A percentile compares a stretch with the other conserved stretches of the same genome.
Conservation (phyloP, 371 early-diverging fungal genomes). For the Rhizopus sp. region DNA sequence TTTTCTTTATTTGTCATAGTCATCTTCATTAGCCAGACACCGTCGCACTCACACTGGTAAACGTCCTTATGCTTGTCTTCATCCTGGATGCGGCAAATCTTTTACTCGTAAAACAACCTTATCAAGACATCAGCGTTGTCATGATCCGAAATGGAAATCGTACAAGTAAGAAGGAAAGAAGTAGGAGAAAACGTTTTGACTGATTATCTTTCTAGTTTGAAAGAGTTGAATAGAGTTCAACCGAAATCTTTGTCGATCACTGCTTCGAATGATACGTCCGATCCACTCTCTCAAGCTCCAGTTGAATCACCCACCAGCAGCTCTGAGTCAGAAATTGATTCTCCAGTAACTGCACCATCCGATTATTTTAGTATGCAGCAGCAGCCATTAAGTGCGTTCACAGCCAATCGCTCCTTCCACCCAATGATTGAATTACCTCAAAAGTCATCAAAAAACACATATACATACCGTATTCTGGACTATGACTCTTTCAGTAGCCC, state of each 20-base stretch:
- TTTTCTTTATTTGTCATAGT: slow-evolving; percentile 19
- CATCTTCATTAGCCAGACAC: slow-evolving; percentile 50
- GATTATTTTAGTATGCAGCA: slow-evolving; percentile 16
- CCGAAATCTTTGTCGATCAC: no score
- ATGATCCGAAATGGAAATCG: slow-evolving; percentile 40
- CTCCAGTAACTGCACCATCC: slow-evolving; percentile 29
- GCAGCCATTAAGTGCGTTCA: neutral
- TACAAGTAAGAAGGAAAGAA: slow-evolving; percentile 18
- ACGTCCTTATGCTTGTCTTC: slow-evolving; percentile 47
- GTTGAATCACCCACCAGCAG: slow-evolving; percentile 20
- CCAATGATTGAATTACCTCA: slow-evolving; percentile 17
- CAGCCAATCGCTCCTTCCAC: neutral
- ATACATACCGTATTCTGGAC: slow-evolving; percentile 24
- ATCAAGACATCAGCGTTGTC: slow-evolving; percentile 64
- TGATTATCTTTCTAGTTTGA: neutral
- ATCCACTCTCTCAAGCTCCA: slow-evolving; percentile 27
- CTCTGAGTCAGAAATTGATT: slow-evolving; percentile 37
- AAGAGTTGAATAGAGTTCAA: no score
- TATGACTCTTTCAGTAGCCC: neutral
- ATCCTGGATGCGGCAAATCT: slow-evolving; percentile 55
- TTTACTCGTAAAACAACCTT: slow-evolving; percentile 72
- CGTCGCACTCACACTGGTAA: slow-evolving; percentile 54
- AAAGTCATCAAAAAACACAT: slow-evolving; percentile 11
- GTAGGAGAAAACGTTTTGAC: neutral
- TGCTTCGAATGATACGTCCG: no score